Percentiles rank a stretch among this genome's conserved stretches.
Conservation (phyloP, 1,284 basidiomycete genomes). For the Polyporus tsugae region DNA sequence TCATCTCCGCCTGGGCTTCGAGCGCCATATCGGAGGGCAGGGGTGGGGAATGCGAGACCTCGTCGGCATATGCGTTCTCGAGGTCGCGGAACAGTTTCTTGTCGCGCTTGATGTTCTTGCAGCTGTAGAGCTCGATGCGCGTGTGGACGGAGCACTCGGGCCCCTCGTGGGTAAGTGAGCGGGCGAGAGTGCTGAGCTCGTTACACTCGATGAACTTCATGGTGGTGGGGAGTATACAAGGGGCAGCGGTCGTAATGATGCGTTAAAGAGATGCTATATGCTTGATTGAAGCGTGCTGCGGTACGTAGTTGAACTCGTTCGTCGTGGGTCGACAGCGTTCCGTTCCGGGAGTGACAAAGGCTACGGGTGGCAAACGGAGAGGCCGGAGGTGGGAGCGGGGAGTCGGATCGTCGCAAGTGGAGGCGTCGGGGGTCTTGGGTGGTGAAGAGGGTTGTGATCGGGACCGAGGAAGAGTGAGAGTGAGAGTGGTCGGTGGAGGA, state of each 20-base stretch:
- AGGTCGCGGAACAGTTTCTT: conserved; percentile 95
- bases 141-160: conserved; percentile 93
- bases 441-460: not conserved
- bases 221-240: conserved; percentile 14
- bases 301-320: not conserved
- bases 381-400: not conserved
- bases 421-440: not conserved
- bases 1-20: conserved; percentile 74
- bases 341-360: conserved; percentile 9
- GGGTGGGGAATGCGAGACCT: conserved; percentile 74
- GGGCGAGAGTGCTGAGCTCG: conserved; percentile 80
- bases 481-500: conserved; percentile 5
- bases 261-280: conserved; percentile 5
- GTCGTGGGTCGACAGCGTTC: not conserved
- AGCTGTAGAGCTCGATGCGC: conserved; percentile 96
- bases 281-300: conserved; percentile 15
- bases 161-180: conserved; percentile 85
- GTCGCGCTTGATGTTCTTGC: conserved; percentile 97
- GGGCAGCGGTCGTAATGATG: not conserved
- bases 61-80: conserved; percentile 86
- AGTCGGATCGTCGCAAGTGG: not conserved
- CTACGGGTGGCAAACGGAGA: not conserved
- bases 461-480: not conserved
- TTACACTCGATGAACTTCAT: conserved; percentile 96
- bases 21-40: conserved; percentile 73